Base-by-base conservation (phyloP, 345 rosid species). In the Ceriops tagal region DNA sequence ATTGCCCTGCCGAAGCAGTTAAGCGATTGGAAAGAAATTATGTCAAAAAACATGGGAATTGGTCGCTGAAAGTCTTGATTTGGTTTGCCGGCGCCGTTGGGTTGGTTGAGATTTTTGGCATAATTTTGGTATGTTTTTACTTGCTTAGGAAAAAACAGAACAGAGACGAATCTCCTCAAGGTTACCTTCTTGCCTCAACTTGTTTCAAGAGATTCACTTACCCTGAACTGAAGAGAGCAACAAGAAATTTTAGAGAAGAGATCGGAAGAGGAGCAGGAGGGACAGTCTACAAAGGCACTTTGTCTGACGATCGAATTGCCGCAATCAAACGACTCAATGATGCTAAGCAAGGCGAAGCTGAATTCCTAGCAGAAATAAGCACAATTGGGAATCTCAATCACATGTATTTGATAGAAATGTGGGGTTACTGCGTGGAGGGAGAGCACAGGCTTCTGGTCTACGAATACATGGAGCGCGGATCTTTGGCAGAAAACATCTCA, bases 321-420 rank as follows among this genome's bases (percentile, higher is more conserved):
- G 81, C 84, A 8, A 53, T 81, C 55, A 81, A 81, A 62, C 39
- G 34, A 8, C 77, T 81, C 9, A 56, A 52, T 13, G 74, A 65
- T 18, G 79, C 76, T 1, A 43, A 71, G n/a, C 75, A 72, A 62
- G 79, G 75, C 10, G 84, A 77, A 53, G 84, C 71, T 19, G 84
- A 75, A 35, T 81, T 81, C 53, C 58, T 72, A 11, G 79, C 79
- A 49, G 84, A 81, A 73, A 71, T 81, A 22, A 65, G 73, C 81
- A 74, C 79, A 6, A 81, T 81, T 32, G 84, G 79, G 49, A 77
- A 57, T 64, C 74, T 81, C 22, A 81, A 81, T 35, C 84, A 81
- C 70, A 81, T 77, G 79, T 61, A 74, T 63, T 27, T 81, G 52
- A 77, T 81, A n/a, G 71, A 77, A 21, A 77, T 74, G 75, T 74